Percentiles rank a stretch among this genome's conserved stretches.
Conservation (phyloP, 805 yeast species). For the Candida parachauliodes region DNA sequence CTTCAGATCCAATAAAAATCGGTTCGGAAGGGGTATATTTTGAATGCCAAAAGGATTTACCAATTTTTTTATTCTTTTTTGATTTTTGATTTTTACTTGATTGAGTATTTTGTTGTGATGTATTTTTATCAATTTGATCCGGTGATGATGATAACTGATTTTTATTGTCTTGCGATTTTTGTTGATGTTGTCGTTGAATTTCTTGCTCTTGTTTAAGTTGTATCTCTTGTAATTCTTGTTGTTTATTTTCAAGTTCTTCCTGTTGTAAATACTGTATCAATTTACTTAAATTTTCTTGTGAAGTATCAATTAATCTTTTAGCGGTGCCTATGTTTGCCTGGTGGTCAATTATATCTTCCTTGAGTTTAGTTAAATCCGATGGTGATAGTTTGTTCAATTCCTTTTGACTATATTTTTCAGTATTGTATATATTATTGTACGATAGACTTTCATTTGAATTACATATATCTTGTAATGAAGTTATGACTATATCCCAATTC, state of each 20-base stretch:
- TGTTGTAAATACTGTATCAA: conserved; percentile 34
- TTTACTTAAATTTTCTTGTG: conserved; percentile 44
- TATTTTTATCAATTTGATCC: background rate
- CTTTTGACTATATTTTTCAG: conserved; percentile 17
- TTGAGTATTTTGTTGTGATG: conserved; percentile 11
- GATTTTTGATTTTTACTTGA: conserved; percentile 9
- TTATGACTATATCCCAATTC: conserved; percentile 64
- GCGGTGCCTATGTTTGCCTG: conserved; percentile 55
- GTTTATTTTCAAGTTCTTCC: conserved; percentile 11
- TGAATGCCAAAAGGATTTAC: conserved; percentile 48
- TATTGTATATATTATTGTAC: conserved; percentile 40
- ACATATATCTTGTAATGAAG: conserved; percentile 66
- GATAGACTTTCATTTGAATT: conserved; percentile 54
- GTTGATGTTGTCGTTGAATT: conserved; percentile 3
- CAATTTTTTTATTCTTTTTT: conserved; percentile 21
- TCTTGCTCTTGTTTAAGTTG: conserved; percentile 4
- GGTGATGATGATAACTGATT: background rate
- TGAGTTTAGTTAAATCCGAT: conserved; percentile 37
- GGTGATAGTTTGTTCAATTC: conserved; percentile 27
- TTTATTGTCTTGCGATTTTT: background rate
- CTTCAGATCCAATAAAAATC: conserved; percentile 67
- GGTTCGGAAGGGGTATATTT: conserved; percentile 59
- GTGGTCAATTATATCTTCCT: conserved; percentile 47
- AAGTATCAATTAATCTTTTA: conserved; percentile 32
- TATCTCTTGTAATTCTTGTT: conserved; percentile 14